Evolutionary conservation across 2,329 filamentous ascomycete species (phyloP).

Genomic region (Xylariales sp.): DNA sequence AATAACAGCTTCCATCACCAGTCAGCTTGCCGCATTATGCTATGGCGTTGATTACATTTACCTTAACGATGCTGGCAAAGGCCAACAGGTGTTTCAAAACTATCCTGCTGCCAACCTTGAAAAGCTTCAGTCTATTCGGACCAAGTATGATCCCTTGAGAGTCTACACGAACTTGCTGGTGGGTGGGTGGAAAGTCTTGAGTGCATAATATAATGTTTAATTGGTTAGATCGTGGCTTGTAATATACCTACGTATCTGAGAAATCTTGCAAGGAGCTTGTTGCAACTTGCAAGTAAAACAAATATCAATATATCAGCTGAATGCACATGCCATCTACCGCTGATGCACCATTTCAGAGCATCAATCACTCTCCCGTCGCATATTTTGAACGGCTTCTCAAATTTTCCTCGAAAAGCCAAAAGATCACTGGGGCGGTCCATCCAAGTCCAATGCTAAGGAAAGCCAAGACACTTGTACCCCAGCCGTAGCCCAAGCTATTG

Average conservation of each 20-base stretch:
- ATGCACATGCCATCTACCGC: too few relatives aligned
- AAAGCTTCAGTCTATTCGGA: background rate
- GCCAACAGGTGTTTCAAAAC: background rate
- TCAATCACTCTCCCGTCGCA: too few relatives aligned
- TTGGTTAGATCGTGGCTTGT: too few relatives aligned
- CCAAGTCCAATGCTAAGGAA: background rate
- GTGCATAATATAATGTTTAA: background rate
- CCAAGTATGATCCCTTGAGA: background rate
- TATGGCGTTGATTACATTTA: background rate
- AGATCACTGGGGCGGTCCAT: constrained; percentile 1
- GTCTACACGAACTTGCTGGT: background rate
- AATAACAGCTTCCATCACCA: background rate
- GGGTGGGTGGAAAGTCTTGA: background rate
- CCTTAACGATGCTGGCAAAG: background rate
- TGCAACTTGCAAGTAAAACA: too few relatives aligned
- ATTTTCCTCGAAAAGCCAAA: constrained; percentile 2
- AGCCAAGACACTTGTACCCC: background rate
- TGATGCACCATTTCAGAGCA: too few relatives aligned
- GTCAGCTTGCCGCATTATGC: background rate
- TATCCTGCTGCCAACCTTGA: background rate
- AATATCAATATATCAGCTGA: too few relatives aligned
- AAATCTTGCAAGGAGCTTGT: too few relatives aligned
- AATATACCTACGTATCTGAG: too few relatives aligned
- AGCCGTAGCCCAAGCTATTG: constrained; percentile 1
- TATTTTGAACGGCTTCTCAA: too few relatives aligned